phyloP scores from a whole-genome alignment of 2,329 filamentous ascomycete genomes.

The Apiospora aurea region DNA sequence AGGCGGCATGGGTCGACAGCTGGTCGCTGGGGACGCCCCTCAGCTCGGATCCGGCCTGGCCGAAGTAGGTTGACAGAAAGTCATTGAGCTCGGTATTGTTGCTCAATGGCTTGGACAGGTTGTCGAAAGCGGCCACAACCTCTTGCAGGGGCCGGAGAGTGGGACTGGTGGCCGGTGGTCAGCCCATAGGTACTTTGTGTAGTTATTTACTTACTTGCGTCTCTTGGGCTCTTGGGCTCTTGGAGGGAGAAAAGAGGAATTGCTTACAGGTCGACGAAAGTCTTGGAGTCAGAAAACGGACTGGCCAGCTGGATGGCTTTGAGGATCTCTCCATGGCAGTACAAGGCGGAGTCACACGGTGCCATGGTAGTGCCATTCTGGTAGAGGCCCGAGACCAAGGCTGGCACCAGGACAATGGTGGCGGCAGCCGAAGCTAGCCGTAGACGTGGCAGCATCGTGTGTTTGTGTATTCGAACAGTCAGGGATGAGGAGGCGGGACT shows the following conservation, averaged over 20 bases:
- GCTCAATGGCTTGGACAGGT: slow-evolving; percentile 64
- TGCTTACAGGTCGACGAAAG: slow-evolving; percentile 72
- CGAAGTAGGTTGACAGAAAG: slow-evolving; percentile 71
- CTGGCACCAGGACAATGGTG: neutral
- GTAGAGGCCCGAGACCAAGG: slow-evolving; percentile 55
- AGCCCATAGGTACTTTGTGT: too few relatives aligned
- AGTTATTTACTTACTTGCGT: neutral
- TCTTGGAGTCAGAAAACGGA: slow-evolving; percentile 73
- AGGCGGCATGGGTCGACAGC: slow-evolving; percentile 63
- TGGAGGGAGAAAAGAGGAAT: neutral
- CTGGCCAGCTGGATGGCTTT: slow-evolving; percentile 67
- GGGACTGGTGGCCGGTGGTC: slow-evolving; percentile 52
- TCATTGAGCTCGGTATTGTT: slow-evolving; percentile 69
- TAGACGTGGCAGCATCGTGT: neutral
- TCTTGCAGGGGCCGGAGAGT: slow-evolving; percentile 65
- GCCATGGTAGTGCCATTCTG: slow-evolving; percentile 66
- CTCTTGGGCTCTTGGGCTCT: neutral
- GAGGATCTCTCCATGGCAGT: slow-evolving; percentile 71
- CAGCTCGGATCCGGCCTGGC: slow-evolving; percentile 68
- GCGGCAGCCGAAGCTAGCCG: neutral
- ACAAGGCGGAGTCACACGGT: slow-evolving; percentile 72
- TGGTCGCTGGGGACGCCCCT: slow-evolving; percentile 57
- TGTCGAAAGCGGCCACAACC: slow-evolving; percentile 66
- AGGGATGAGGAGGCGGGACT: neutral
- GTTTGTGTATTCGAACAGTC: neutral